Evolutionary conservation across 1,284 basidiomycete genomes (phyloP).

Genomic region (Moniliophthora roreri): DNA sequence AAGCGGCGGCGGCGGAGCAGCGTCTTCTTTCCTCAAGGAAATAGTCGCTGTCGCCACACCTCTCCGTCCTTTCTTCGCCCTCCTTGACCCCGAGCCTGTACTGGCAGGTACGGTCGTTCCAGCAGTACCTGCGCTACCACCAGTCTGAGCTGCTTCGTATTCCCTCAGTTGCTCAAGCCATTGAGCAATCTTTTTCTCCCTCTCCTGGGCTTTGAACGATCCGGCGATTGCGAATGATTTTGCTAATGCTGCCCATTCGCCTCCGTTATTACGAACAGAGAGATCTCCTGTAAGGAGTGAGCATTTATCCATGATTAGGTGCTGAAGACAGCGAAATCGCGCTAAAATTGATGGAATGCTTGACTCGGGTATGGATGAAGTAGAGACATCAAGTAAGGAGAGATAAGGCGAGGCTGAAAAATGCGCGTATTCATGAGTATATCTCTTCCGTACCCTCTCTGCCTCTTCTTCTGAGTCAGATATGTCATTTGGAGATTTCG

Average conservation of each 20-base stretch:
- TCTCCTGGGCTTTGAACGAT: conserved; percentile 48
- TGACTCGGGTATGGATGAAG: conserved; percentile 44
- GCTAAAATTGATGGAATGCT: conserved; percentile 52
- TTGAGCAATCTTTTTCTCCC: conserved; percentile 55
- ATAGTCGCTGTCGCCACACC: conserved; percentile 26
- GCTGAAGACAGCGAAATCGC: conserved; percentile 41
- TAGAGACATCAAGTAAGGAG: conserved; percentile 60
- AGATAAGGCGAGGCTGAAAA: conserved; percentile 37
- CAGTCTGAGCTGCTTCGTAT: neutral
- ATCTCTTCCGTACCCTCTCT: neutral
- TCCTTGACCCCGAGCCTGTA: neutral
- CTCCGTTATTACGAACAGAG: conserved; percentile 31
- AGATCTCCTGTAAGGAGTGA: conserved; percentile 37
- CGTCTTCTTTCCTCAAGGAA: conserved; percentile 20
- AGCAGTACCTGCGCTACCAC: neutral
- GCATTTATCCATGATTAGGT: conserved; percentile 59
- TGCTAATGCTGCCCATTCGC: conserved; percentile 57
- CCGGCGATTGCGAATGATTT: conserved; percentile 55
- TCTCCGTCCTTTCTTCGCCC: conserved; percentile 20
- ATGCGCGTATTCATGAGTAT: conserved; percentile 15
- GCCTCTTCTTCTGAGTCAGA: conserved; percentile 1
- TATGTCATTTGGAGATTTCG: conserved; percentile 10
- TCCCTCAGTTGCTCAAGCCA: conserved; percentile 40
- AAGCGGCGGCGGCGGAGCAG: neutral
- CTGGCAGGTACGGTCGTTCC: neutral